phyloP scores from a whole-genome alignment of 2,329 filamentous ascomycete species.

The Metarhizium album region DNA sequence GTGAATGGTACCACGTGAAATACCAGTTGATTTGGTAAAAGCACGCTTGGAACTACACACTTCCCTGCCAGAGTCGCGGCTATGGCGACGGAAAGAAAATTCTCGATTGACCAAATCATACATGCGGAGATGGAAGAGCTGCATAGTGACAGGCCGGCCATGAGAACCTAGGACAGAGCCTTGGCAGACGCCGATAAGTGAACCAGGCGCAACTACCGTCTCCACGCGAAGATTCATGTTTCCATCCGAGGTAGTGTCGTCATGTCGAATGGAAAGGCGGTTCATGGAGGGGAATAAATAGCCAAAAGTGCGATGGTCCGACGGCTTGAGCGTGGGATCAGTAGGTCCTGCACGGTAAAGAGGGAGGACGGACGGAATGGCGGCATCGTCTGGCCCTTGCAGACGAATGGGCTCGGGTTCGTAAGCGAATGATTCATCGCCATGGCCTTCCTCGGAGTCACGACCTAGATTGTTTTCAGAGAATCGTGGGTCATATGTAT shows the following conservation, averaged over 20 bases:
- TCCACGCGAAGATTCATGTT: slow-evolving; percentile 96
- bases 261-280: slow-evolving; percentile 73
- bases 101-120: slow-evolving; percentile 77
- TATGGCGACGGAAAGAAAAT: slow-evolving; percentile 86
- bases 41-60: slow-evolving; percentile 76
- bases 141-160: slow-evolving; percentile 38
- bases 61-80: slow-evolving; percentile 83
- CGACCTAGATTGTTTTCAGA: slow-evolving; percentile 20
- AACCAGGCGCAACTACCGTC: slow-evolving; percentile 52
- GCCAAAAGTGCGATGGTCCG: slow-evolving; percentile 72
- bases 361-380: slow-evolving; percentile 2
- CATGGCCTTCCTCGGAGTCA: slow-evolving; percentile 15
- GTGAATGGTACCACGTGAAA: slow-evolving; percentile 1
- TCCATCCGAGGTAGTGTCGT: slow-evolving; percentile 80
- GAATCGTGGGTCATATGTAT: slow-evolving; percentile 70
- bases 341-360: background rate
- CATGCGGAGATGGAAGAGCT: slow-evolving; percentile 91
- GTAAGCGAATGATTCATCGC: slow-evolving; percentile 7
- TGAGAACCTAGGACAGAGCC: slow-evolving; percentile 2
- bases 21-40: slow-evolving; percentile 27
- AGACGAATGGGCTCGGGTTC: slow-evolving; percentile 1
- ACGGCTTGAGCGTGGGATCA: slow-evolving; percentile 31
- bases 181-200: slow-evolving; percentile 36
- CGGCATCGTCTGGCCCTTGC: background rate
- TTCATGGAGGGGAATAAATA: slow-evolving; percentile 78